Percentiles rank a stretch among this genome's conserved stretches.
Evolutionary conservation across 1,284 basidiomycete species (phyloP).

Genomic region (Trichosporon sp.): DNA sequence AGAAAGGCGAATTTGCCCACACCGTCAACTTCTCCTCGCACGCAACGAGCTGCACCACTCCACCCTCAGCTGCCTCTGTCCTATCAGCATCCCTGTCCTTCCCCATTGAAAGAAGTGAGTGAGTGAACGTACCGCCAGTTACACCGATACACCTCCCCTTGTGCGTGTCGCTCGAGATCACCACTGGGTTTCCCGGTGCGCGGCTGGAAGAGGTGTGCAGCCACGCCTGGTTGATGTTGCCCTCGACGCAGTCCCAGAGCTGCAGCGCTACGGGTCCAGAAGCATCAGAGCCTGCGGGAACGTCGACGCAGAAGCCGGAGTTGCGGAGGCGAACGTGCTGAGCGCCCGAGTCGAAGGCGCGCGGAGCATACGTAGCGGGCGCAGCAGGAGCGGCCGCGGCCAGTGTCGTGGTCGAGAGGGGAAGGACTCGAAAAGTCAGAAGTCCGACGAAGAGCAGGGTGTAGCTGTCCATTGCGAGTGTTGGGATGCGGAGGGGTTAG

Average conservation of each 20-base stretch:
- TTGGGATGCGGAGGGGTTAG: neutral
- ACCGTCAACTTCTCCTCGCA: neutral
- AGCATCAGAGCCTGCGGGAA: neutral
- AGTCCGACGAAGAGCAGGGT: neutral
- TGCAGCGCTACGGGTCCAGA: neutral
- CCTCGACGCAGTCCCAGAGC: conserved; percentile 6
- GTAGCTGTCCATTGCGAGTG: neutral
- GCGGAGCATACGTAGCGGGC: neutral
- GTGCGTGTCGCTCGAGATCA: neutral
- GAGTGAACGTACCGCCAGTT: neutral
- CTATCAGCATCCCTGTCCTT: neutral
- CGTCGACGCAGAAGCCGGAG: neutral
- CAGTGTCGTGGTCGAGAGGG: neutral
- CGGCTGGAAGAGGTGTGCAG: neutral
- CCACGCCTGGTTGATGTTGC: conserved; percentile 3
- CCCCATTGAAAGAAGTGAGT: too few species aligned
- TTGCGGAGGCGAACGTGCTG: neutral
- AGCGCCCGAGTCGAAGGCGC: neutral
- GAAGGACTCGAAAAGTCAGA: neutral
- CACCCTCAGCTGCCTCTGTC: neutral
- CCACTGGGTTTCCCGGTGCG: neutral
- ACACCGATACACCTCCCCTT: neutral
- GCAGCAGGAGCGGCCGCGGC: neutral
- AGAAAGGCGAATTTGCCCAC: neutral
- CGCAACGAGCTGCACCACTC: neutral